phyloP scores from a whole-genome alignment of 1,284 basidiomycete species.

The Wolfiporia cocos region DNA sequence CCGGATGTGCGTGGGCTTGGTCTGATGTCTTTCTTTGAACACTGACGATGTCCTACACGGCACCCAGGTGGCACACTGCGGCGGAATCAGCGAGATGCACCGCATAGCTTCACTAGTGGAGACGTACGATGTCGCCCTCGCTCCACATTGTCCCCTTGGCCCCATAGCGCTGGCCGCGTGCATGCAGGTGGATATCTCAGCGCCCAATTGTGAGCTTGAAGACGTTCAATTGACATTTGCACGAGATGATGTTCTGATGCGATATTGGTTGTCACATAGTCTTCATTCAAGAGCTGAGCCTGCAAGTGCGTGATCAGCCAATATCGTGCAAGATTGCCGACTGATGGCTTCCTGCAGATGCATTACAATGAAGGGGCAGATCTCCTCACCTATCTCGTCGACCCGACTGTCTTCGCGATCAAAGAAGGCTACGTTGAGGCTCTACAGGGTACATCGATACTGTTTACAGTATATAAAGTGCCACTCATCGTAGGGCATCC shows the following conservation, averaged over 20 bases:
- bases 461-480: neutral
- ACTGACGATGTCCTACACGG: neutral
- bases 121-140: conserved; percentile 58
- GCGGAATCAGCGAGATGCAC: conserved; percentile 70
- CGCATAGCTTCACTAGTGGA: conserved; percentile 68
- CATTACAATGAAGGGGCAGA: conserved; percentile 73
- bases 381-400: conserved; percentile 60
- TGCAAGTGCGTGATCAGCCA: conserved; percentile 35
- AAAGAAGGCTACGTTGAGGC: conserved; percentile 54
- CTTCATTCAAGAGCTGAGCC: conserved; percentile 65
- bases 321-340: neutral
- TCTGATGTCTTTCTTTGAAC: neutral
- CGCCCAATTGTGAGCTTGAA: conserved; percentile 49
- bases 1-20: conserved; percentile 47
- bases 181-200: conserved; percentile 48
- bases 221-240: too few relatives aligned
- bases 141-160: conserved; percentile 59
- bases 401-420: conserved; percentile 55
- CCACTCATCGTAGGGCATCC: neutral
- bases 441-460: conserved; percentile 35
- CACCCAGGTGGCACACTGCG: conserved; percentile 52
- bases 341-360: conserved; percentile 35
- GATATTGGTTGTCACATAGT: conserved; percentile 27
- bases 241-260: too few relatives aligned
- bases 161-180: conserved; percentile 73